Evolutionary conservation across 2,329 filamentous ascomycete genomes (phyloP).

Genomic region (Pseudohalonectria lignicola): DNA sequence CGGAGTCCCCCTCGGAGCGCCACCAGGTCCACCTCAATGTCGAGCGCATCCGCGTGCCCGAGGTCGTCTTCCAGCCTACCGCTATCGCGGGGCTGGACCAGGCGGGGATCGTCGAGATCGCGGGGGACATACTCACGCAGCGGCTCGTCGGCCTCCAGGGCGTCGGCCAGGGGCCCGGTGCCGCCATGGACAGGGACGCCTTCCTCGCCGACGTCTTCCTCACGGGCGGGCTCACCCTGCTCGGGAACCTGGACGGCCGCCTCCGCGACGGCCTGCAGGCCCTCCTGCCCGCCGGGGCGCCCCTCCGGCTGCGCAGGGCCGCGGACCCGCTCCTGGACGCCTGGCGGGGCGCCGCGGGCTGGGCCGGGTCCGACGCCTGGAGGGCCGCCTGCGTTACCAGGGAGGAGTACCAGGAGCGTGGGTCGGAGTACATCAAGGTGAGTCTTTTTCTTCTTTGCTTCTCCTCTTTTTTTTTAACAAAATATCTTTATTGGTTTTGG

Average conservation of each 20-base stretch:
- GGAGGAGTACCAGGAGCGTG: conserved; percentile 86
- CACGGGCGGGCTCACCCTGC: conserved; percentile 86
- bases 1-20: conserved; percentile 65
- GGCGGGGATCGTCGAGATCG: conserved; percentile 85
- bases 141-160: conserved; percentile 46
- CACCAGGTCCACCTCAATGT: conserved; percentile 94
- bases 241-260: conserved; percentile 76
- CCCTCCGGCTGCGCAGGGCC: conserved; percentile 62
- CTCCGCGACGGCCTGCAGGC: conserved; percentile 61
- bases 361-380: conserved; percentile 56
- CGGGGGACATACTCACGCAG: conserved; percentile 78
- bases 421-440: conserved; percentile 85
- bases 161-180: not conserved
- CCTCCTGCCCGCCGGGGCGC: conserved; percentile 57
- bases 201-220: conserved; percentile 83
- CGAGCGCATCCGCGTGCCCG: conserved; percentile 86
- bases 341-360: conserved; percentile 85
- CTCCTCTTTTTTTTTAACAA: conserved; percentile 1
- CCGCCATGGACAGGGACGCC: conserved; percentile 43
- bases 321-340: conserved; percentile 72
- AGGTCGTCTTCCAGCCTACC: conserved; percentile 81
- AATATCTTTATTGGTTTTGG: not conserved
- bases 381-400: conserved; percentile 58
- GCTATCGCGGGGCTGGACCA: conserved; percentile 86
- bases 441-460: conserved; percentile 14